These are phyloP conservation scores for Cyclanthera cordifolia DNA, from an alignment of 306 rosid genomes.

Conservation along the genomic window DNA sequence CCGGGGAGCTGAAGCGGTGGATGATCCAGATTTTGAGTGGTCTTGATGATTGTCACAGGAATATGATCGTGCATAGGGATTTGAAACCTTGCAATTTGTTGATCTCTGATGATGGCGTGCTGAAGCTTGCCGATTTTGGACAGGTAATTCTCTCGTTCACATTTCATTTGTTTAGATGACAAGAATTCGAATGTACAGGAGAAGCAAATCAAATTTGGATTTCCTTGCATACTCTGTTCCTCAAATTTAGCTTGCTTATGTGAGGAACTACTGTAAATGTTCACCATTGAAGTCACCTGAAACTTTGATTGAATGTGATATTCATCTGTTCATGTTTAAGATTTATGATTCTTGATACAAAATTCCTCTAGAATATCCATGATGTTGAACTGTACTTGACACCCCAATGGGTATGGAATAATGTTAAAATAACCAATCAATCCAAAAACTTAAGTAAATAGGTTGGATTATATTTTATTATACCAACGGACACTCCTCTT, in stretches of 20 bases:
- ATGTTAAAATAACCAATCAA: too few relatives aligned
- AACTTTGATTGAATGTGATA: neutral
- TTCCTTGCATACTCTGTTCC: neutral
- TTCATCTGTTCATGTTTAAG: neutral
- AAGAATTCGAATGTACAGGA: neutral
- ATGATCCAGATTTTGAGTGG: conserved; percentile 61
- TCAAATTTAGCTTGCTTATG: neutral
- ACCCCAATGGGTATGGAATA: too few relatives aligned
- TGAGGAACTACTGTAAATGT: neutral
- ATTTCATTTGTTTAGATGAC: neutral
- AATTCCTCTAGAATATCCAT: neutral
- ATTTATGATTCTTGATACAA: neutral
- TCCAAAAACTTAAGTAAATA: too few relatives aligned
- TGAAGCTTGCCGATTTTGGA: conserved; percentile 82
- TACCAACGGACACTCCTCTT: too few relatives aligned
- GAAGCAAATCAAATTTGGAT: neutral
- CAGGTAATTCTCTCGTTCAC: conserved; percentile 38
- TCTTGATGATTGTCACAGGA: conserved; percentile 64
- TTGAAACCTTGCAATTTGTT: conserved; percentile 70
- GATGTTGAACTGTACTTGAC: neutral
- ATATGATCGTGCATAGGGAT: conserved; percentile 65
- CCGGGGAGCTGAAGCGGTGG: conserved; percentile 65
- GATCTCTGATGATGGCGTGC: conserved; percentile 65
- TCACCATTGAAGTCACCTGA: neutral
- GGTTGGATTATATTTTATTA: too few relatives aligned